These are phyloP conservation scores for Fusarium palustre DNA, from an alignment of 2,329 filamentous ascomycete species.

Conservation along the genomic window DNA sequence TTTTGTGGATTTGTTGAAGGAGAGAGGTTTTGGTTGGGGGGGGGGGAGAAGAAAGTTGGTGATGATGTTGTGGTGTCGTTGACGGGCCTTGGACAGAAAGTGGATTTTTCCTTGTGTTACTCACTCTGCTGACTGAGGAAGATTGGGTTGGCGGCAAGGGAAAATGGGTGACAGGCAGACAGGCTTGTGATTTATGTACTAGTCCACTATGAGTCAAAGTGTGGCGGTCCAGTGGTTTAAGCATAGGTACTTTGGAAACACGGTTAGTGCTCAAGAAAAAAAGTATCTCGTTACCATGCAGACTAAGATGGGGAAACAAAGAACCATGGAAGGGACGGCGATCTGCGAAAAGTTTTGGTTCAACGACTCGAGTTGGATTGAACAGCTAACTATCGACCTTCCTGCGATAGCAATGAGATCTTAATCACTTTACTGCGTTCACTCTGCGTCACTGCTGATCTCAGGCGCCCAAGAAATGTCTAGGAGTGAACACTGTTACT, in stretches of 20 bases:
- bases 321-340: background rate
- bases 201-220: conserved; percentile 32
- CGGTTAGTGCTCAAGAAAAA: background rate
- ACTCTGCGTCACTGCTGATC: background rate
- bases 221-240: conserved; percentile 19
- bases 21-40: conserved; percentile 9
- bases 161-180: conserved; percentile 20
- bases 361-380: background rate
- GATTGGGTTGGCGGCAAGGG: conserved; percentile 19
- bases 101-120: conserved; percentile 44
- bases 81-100: conserved; percentile 37
- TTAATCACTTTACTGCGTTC: background rate
- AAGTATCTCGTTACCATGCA: conserved; percentile 27
- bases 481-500: background rate
- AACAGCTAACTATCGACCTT: background rate
- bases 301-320: background rate
- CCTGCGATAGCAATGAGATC: background rate
- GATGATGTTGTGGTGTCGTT: conserved; percentile 46
- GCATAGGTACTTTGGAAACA: background rate
- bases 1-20: conserved; percentile 15
- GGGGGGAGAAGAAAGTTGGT: conserved; percentile 28
- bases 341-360: background rate
- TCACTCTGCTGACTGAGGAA: conserved; percentile 35
- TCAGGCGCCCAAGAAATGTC: background rate
- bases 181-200: conserved; percentile 26